A percentile compares a stretch with the other conserved stretches of the same genome.
Conservation (phyloP, 129 eudicot genomes). For the Rutidosis leptorrhynchoides region DNA sequence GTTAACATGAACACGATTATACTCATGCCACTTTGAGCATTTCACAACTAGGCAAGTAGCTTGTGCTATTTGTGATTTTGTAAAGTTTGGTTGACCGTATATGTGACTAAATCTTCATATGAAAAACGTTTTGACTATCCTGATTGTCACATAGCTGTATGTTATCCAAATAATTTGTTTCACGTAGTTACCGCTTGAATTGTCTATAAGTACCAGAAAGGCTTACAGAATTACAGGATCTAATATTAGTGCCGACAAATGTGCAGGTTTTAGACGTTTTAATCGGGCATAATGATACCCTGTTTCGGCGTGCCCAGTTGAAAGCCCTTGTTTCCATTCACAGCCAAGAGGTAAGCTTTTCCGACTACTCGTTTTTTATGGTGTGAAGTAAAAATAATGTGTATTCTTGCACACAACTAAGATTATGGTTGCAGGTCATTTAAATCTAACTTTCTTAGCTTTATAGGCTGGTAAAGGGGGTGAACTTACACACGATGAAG, state of each 20-base stretch:
- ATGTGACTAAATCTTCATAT: neutral
- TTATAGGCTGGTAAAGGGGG: slow-evolving; percentile 97
- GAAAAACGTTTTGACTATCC: neutral
- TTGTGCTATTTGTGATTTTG: neutral
- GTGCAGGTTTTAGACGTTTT: slow-evolving; percentile 75
- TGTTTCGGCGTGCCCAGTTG: slow-evolving; percentile 89
- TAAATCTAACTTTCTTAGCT: neutral
- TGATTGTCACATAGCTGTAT: slow-evolving; percentile 1
- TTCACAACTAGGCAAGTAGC: slow-evolving; percentile 14
- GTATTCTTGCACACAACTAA: slow-evolving; percentile 1
- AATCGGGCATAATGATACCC: slow-evolving; percentile 71
- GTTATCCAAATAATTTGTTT: neutral
- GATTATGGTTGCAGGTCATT: slow-evolving; percentile 7
- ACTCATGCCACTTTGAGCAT: neutral
- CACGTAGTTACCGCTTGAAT: neutral
- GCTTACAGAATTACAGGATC: slow-evolving; percentile 11
- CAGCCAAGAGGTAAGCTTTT: slow-evolving; percentile 71
- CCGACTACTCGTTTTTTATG: slow-evolving; percentile 9
- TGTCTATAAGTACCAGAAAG: neutral
- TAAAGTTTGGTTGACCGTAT: neutral
- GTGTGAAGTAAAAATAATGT: neutral
- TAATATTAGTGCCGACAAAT: slow-evolving; percentile 18
- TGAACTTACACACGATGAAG: slow-evolving; percentile 91
- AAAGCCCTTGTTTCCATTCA: slow-evolving; percentile 97
- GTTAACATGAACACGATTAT: neutral